Base-by-base conservation (phyloP, 108 stramenopile genomes). In the Cyclotella baltica region DNA sequence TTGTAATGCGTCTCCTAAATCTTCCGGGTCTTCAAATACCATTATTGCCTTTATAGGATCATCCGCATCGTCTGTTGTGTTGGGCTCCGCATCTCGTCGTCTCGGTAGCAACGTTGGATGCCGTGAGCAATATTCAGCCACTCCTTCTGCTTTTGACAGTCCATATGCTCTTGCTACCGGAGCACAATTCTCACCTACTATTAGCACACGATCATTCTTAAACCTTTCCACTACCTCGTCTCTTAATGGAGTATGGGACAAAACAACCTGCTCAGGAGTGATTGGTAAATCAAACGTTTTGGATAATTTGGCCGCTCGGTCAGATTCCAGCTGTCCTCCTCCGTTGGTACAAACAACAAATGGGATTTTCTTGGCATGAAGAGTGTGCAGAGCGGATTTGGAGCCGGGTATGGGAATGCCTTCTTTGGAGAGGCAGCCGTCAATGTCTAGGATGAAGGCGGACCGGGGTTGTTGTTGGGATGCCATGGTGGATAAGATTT, bases 21-120 rank as follows among this genome's bases (percentile, higher is more conserved):
- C 70, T 47, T 72, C 70, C 8, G 70, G 70, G 28, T 72, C 70
- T 43, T 72, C 70, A 23, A 72, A 72, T 27, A 72, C 48, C 27
- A 72, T 18, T 5, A 72, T 37, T 6, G 70, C 70, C 38, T 43
- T 72, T 20, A 72, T 56, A 2, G 70, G 70, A 58, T 59, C 70
- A 62, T 72, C 30, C 18, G 55, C 27, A 59, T 72, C 70, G 25
- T 72, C 70, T 30, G 29, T 27, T 50, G 37, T 48, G 2, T 11
- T 4, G 27, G 16, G 9, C 8, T 59, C 70, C 18, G 27, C 70
- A 23, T 61, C 70, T 27, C 70, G 29, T 28, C 70, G 55, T 27
- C 70, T 4, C 2, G 70, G 70, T 19, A 72, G 58, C 16, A 72
- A 47, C 8, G 57, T 27, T 29, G 70, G 56, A 62, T 72, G 70